Percentiles rank a stretch among this genome's conserved stretches.
phyloP scores from a whole-genome alignment of 257 asterid species.

The Solanum acaule region DNA sequence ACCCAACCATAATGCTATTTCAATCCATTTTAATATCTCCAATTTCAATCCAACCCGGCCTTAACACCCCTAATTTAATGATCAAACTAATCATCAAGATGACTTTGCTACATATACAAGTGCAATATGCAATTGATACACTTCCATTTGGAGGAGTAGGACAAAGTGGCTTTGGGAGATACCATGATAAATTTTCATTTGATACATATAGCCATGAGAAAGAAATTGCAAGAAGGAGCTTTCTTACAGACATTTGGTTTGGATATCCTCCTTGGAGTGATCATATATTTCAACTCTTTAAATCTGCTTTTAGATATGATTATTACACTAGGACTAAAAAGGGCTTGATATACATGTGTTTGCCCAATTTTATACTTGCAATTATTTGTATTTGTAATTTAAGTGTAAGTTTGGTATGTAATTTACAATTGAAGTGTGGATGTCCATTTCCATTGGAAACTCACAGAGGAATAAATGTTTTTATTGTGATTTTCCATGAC shows the following conservation, averaged over 20 bases:
- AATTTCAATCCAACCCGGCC: too few relatives aligned
- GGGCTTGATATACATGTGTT: slow-evolving; percentile 2
- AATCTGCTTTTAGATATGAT: slow-evolving; percentile 37
- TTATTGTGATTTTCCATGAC: neutral
- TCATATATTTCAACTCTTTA: slow-evolving; percentile 39
- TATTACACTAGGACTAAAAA: slow-evolving; percentile 50
- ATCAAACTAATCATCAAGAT: neutral
- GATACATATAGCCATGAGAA: slow-evolving; percentile 67
- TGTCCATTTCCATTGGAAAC: neutral
- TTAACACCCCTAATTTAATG: neutral
- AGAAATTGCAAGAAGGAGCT: slow-evolving; percentile 25
- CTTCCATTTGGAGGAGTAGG: slow-evolving; percentile 69
- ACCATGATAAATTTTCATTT: slow-evolving; percentile 75
- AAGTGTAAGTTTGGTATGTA: neutral
- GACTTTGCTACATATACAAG: neutral
- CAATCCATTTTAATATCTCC: too few relatives aligned
- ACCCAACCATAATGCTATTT: too few relatives aligned
- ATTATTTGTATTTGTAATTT: neutral
- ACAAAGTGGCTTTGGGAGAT: slow-evolving; percentile 63
- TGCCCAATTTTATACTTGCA: neutral
- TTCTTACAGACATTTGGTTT: slow-evolving; percentile 59
- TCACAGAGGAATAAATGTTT: neutral
- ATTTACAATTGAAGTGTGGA: neutral
- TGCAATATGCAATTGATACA: too few relatives aligned
- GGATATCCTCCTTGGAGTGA: slow-evolving; percentile 85